Percentiles rank a stretch among this genome's conserved stretches.
Evolutionary conservation across 2,329 filamentous ascomycete genomes (phyloP).

Genomic region (Aphanocladium album): DNA sequence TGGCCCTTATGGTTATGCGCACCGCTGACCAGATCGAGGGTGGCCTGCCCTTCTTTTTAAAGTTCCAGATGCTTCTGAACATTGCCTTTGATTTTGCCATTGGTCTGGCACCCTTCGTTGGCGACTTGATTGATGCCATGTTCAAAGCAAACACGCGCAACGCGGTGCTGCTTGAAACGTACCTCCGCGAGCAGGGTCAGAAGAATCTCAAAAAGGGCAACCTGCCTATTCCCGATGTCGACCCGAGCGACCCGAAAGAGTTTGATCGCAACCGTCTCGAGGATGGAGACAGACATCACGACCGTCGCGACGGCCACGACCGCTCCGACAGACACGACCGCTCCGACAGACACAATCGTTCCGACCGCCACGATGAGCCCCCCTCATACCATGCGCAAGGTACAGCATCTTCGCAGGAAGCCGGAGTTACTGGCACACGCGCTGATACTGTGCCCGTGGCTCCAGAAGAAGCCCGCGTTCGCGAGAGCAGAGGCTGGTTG

Average conservation of each 20-base stretch:
- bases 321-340: too few species aligned
- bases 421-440: constrained; percentile 3
- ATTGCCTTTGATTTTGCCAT: constrained; percentile 68
- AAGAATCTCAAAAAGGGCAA: constrained; percentile 46
- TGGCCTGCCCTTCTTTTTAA: constrained; percentile 59
- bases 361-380: constrained; percentile 17
- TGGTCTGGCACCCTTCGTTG: constrained; percentile 69
- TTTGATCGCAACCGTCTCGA: constrained; percentile 35
- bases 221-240: constrained; percentile 40
- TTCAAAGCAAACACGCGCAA: constrained; percentile 76
- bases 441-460: neutral
- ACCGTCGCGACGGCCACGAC: neutral
- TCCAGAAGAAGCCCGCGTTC: constrained; percentile 20
- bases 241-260: constrained; percentile 49
- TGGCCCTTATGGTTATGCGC: constrained; percentile 70
- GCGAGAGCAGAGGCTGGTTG: constrained; percentile 22
- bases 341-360: too few species aligned
- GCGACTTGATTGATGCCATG: constrained; percentile 68
- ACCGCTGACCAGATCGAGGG: constrained; percentile 71
- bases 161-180: constrained; percentile 61
- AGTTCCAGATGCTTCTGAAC: constrained; percentile 74
- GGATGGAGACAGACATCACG: neutral
- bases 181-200: constrained; percentile 64
- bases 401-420: constrained; percentile 14
- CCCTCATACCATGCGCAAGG: constrained; percentile 23